phyloP scores from a whole-genome alignment of 345 rosid genomes.

The Hibiscus syriacus region DNA sequence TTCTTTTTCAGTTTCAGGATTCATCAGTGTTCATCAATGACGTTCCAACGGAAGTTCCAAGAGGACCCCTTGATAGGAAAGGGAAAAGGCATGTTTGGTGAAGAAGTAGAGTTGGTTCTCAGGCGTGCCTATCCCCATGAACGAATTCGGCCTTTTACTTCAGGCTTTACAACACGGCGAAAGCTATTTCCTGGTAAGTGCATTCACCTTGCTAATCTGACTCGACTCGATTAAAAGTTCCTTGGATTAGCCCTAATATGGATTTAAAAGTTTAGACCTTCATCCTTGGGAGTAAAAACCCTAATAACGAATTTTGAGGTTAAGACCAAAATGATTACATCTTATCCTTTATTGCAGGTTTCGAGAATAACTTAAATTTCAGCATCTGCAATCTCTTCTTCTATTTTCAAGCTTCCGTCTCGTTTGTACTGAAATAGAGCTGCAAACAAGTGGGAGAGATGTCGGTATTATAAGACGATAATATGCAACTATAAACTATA shows the following conservation, averaged over 20 bases:
- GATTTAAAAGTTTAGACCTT: too few species aligned
- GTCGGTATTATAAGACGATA: conserved; percentile 25
- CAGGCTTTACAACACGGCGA: conserved; percentile 85
- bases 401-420: background rate
- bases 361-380: conserved; percentile 49
- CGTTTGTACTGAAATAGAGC: background rate
- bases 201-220: background rate
- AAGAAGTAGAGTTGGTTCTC: conserved; percentile 61
- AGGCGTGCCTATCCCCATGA: conserved; percentile 62
- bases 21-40: conserved; percentile 80
- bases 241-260: too few species aligned
- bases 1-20: conserved; percentile 47
- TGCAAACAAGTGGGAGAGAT: conserved; percentile 23
- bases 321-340: background rate
- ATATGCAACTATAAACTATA: conserved; percentile 8
- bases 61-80: conserved; percentile 73
- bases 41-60: conserved; percentile 65
- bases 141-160: conserved; percentile 68
- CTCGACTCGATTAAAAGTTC: too few species aligned
- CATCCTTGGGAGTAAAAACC: too few species aligned
- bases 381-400: background rate
- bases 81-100: conserved; percentile 68
- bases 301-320: background rate
- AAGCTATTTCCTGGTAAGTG: conserved; percentile 87
- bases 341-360: conserved; percentile 47